Evolutionary conservation across 768 basidiomycete genomes (phyloP), one percentile per base, ranked within the genome.

Genomic region (Psilocybe azurescens): DNA sequence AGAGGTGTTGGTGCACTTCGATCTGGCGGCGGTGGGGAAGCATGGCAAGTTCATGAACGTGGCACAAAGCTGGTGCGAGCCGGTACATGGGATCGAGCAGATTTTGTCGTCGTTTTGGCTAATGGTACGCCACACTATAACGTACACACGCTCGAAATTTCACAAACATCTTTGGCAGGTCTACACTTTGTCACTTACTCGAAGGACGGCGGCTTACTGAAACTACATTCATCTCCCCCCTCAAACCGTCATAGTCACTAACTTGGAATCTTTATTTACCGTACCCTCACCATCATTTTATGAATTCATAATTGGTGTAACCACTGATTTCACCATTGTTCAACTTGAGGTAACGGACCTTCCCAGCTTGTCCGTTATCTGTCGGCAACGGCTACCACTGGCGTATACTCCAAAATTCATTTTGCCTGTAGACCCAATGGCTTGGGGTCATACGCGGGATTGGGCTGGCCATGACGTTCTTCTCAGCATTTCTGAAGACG

Each of bases 361-460:
- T 39, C 77, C 81, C 5, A 70, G 76, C 5, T 73, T 91, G 8
- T 67, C 71, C 16, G 65, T 91, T 8, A 70, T 81, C 58, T 83
- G 85, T 13, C 79, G 81, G 52, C 79, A 79, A 30, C 73, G 70
- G 38, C 78, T 93, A 3, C 89, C 91, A 0, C 76, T 89, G 9
- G 60, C 78, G 1, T 72, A 73, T 53, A 77, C 80, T 5, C 81
- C 82, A 8, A 77, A 78, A 55, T 78, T 86, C 61, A 88, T 95
- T 29, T 70, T 93, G 29, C 89, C 91, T 13, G 91, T 95, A 6
- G 93, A 95, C 71, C 93, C 93, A 0, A 95, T 94, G 93, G 89
- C 88, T 8, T 93, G 93, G 93, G 85, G 86, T 55, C 73, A 75
- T 58, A 73, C 75, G 20, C 72, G 76, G 5, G 69, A 77, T 41